A percentile compares a stretch with the other conserved stretches of the same genome.
Conservation (phyloP, 208 protist genomes). For the Chromosphaera perkinsii region DNA sequence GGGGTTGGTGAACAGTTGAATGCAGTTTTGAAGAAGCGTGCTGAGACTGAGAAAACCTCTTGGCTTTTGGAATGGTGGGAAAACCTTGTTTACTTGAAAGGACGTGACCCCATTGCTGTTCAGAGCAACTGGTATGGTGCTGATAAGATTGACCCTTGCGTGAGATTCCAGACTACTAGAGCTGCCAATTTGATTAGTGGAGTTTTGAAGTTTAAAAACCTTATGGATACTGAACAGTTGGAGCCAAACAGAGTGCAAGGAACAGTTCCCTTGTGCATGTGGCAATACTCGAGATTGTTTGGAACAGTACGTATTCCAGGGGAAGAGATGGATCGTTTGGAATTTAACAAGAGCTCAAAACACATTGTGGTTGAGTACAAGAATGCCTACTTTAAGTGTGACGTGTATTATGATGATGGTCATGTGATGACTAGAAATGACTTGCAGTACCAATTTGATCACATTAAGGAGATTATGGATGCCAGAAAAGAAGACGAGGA, state of each 20-base stretch:
- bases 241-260: constrained; percentile 15
- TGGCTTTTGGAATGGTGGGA: constrained; percentile 64
- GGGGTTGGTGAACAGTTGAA: neutral
- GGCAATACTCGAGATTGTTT: constrained; percentile 71
- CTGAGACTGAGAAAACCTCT: neutral
- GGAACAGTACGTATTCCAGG: constrained; percentile 71
- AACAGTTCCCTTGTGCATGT: constrained; percentile 71
- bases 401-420: neutral
- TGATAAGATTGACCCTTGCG: constrained; percentile 11
- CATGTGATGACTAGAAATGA: neutral
- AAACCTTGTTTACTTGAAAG: constrained; percentile 71
- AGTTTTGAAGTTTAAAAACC: constrained; percentile 59
- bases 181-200: constrained; percentile 64
- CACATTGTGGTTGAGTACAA: neutral
- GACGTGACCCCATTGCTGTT: constrained; percentile 64
- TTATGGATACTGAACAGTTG: constrained; percentile 35
- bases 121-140: constrained; percentile 77
- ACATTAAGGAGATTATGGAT: neutral
- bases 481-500: too few species aligned
- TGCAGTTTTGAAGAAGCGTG: neutral
- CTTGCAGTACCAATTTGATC: neutral
- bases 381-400: neutral
- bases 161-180: constrained; percentile 24
- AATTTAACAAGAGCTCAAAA: neutral
- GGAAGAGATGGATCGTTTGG: neutral